Evolutionary conservation across 1,284 basidiomycete species (phyloP), one percentile per base, ranked within the genome.

Genomic region (Marasmius sp.): DNA sequence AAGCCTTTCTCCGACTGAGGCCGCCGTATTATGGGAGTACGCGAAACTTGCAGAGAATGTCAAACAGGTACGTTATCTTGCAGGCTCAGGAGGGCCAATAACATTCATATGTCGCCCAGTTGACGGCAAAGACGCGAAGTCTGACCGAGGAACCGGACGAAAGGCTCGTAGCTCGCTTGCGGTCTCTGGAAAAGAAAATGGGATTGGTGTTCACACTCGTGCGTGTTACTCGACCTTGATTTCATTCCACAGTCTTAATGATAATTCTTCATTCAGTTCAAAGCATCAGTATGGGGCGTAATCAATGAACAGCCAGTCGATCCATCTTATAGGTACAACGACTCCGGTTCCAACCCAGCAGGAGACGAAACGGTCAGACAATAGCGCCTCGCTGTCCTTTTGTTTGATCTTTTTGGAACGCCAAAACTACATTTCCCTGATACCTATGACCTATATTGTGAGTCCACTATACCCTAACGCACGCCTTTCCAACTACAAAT

Each of bases 261-360:
- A 18, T 52, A 22, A 55, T 8, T 36, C 56, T 56, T 55, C 37
- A 65, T 66, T 2, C 74, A 97, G 90, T 97, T 94, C 83, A 94
- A 95, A 77, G 94, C 94, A 0, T 95, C 94, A 14, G 95, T 97
- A 0, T 98, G 94, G 94, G 93, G 91, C 9, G 90, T 96, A 52
- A 90, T 97, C 69, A 93, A 94, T 72, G 93, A 97, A 67, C 91
- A 93, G 67, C 85, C 89, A 59, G 80, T 81, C 41, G 83, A 85
- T 45, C 66, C 70, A 48, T 66, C 67, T 1, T 51, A 62, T n/a
- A 34, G 34, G 16, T 54, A 54, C 34, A 54, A 37, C 16, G 52
- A 54, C 38, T 54, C 45, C 27, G 58, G 62, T 16, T 61, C 67
- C 59, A 66, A 71, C 57, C 66, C 55, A 57, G 67, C 64, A 53